Conservation (phyloP, 2,329 filamentous ascomycete genomes). For the Lasiodiplodia gonubiensis region DNA sequence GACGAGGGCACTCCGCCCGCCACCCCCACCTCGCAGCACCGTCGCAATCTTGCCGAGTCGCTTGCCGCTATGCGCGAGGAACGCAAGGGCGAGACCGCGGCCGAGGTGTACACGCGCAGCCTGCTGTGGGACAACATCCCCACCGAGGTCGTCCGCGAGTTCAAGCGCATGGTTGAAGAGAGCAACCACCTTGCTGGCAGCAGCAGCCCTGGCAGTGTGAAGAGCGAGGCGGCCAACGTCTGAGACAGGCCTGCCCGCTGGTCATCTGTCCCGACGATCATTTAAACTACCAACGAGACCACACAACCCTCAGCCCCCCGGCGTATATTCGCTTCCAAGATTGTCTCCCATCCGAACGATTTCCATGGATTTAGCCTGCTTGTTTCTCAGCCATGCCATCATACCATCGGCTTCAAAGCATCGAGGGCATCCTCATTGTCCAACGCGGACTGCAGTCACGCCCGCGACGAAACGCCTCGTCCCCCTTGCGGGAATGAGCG, state of each 20-base stretch:
- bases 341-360: conserved; percentile 21
- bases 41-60: conserved; percentile 79
- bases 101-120: conserved; percentile 91
- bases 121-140: conserved; percentile 95
- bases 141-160: conserved; percentile 86
- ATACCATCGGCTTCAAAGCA: conserved; percentile 18
- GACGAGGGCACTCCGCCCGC: conserved; percentile 46
- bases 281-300: conserved; percentile 21
- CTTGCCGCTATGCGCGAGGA: conserved; percentile 77
- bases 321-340: conserved; percentile 26
- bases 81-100: conserved; percentile 71
- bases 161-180: conserved; percentile 88
- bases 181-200: conserved; percentile 53
- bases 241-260: conserved; percentile 32
- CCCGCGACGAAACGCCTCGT: conserved; percentile 10
- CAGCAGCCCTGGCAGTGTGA: conserved; percentile 41
- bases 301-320: conserved; percentile 26
- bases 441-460: conserved; percentile 13
- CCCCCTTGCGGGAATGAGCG: conserved; percentile 13
- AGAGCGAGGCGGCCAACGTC: conserved; percentile 38
- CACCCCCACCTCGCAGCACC: conserved; percentile 54
- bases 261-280: conserved; percentile 26
- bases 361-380: conserved; percentile 21
- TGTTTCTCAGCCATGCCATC: conserved; percentile 20
- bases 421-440: conserved; percentile 17